These are phyloP conservation scores for Alectoria sarmentosa DNA, from an alignment of 495 filamentous ascomycete genomes.

Conservation along the genomic window DNA sequence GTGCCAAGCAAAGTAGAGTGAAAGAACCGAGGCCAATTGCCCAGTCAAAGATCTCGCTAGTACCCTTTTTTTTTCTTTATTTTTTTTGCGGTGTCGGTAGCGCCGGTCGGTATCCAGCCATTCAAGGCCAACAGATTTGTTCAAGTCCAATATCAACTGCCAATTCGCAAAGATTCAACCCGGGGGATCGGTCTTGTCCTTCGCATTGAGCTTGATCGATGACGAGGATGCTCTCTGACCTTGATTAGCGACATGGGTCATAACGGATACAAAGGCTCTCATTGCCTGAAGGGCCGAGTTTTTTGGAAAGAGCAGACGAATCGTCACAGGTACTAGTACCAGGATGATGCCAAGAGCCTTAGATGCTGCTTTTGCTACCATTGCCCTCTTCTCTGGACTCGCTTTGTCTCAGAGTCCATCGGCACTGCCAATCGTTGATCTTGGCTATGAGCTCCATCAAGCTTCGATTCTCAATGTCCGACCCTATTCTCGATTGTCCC, in stretches of 20 bases:
- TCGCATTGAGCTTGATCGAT: not conserved
- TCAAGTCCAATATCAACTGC: too few species aligned
- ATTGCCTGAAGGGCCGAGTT: not conserved
- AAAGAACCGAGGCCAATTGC: too few species aligned
- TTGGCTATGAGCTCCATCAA: not conserved
- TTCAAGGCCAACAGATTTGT: too few species aligned
- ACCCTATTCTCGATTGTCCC: not conserved
- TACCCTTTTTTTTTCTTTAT: too few species aligned
- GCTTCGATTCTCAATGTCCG: not conserved
- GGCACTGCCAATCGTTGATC: not conserved
- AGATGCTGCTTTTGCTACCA: not conserved
- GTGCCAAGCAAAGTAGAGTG: too few species aligned
- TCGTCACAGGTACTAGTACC: not conserved
- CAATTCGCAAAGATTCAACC: not conserved
- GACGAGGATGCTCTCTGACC: not conserved
- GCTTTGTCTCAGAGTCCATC: slow-evolving; percentile 21
- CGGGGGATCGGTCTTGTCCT: not conserved
- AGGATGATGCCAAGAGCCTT: not conserved
- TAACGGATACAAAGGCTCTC: not conserved
- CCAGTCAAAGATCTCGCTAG: too few species aligned
- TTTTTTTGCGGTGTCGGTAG: too few species aligned
- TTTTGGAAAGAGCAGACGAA: not conserved
- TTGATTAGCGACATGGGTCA: not conserved
- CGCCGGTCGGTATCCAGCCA: too few species aligned
- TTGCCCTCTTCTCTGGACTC: slow-evolving; percentile 31